phyloP scores from a whole-genome alignment of 306 rosid genomes.

The Citrullus amarus region DNA sequence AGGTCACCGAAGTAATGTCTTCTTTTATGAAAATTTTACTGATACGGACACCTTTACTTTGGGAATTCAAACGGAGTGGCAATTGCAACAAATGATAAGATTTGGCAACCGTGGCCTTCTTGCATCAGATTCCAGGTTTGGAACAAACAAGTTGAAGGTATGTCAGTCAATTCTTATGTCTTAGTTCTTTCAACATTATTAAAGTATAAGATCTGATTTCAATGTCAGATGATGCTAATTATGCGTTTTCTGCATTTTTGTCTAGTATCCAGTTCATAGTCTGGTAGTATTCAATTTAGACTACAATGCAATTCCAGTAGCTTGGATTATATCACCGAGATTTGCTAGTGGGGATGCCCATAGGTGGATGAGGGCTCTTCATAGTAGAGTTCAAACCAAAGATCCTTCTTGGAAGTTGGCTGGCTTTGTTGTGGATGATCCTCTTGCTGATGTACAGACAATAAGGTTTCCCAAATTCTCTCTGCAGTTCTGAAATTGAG shows the following conservation, averaged over 20 bases:
- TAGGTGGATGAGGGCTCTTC: conserved; percentile 95
- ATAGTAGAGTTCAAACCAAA: conserved; percentile 61
- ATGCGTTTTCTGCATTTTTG: conserved; percentile 17
- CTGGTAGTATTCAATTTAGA: conserved; percentile 86
- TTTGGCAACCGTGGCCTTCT: conserved; percentile 73
- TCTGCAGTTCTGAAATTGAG: background rate
- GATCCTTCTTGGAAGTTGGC: conserved; percentile 75
- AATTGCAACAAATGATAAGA: conserved; percentile 80
- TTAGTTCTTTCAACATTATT: conserved; percentile 10
- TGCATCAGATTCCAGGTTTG: conserved; percentile 83
- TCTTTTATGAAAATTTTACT: conserved; percentile 69
- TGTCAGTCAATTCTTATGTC: conserved; percentile 4
- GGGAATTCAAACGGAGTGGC: conserved; percentile 98
- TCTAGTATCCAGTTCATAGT: conserved; percentile 75
- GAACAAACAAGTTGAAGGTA: conserved; percentile 85
- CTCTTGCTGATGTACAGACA: conserved; percentile 52
- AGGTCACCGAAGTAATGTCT: conserved; percentile 57
- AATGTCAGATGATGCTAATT: conserved; percentile 23
- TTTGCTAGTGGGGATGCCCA: conserved; percentile 46
- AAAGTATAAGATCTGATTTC: background rate
- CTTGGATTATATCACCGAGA: conserved; percentile 75
- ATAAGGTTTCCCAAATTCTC: conserved; percentile 47
- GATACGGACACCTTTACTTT: conserved; percentile 60
- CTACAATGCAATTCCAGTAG: conserved; percentile 84
- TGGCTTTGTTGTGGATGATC: conserved; percentile 77